Conservation (phyloP, 1,284 basidiomycete species). For the Cryptococcus sp. region DNA sequence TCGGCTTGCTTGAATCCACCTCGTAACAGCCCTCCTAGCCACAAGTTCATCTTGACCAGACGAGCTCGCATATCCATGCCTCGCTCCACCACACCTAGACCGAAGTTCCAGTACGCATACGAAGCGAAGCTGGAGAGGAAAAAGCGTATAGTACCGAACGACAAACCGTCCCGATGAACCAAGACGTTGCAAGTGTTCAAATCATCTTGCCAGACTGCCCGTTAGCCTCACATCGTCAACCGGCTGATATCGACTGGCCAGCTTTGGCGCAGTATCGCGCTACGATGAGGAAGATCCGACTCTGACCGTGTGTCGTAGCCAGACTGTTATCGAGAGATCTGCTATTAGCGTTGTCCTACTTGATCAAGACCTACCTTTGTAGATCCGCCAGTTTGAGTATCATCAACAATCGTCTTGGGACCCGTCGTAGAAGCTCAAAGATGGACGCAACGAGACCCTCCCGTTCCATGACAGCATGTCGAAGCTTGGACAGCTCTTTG, state of each 20-base stretch:
- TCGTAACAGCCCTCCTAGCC: conserved; percentile 50
- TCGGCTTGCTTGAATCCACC: conserved; percentile 35
- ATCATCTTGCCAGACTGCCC: conserved; percentile 71
- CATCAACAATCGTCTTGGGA: conserved; percentile 58
- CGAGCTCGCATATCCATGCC: conserved; percentile 64
- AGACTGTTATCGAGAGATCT: conserved; percentile 50
- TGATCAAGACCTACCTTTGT: conserved; percentile 54
- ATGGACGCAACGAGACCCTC: conserved; percentile 78
- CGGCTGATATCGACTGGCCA: conserved; percentile 22
- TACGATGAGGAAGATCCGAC: conserved; percentile 83
- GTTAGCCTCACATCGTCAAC: neutral
- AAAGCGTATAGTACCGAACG: conserved; percentile 8
- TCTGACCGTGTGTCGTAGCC: conserved; percentile 56
- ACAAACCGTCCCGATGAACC: conserved; percentile 15
- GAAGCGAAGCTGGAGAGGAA: conserved; percentile 17
- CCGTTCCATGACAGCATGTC: conserved; percentile 62
- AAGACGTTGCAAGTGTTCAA: conserved; percentile 14
- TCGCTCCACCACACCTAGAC: conserved; percentile 36
- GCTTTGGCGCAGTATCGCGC: conserved; percentile 75
- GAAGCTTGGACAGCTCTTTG: conserved; percentile 62
- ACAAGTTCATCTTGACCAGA: conserved; percentile 57
- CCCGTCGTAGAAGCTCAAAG: conserved; percentile 72
- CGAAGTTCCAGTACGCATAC: conserved; percentile 31
- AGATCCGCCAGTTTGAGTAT: conserved; percentile 55
- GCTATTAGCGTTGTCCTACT: neutral